phyloP scores from a whole-genome alignment of 768 basidiomycete species.

The Tulasnella calospora region DNA sequence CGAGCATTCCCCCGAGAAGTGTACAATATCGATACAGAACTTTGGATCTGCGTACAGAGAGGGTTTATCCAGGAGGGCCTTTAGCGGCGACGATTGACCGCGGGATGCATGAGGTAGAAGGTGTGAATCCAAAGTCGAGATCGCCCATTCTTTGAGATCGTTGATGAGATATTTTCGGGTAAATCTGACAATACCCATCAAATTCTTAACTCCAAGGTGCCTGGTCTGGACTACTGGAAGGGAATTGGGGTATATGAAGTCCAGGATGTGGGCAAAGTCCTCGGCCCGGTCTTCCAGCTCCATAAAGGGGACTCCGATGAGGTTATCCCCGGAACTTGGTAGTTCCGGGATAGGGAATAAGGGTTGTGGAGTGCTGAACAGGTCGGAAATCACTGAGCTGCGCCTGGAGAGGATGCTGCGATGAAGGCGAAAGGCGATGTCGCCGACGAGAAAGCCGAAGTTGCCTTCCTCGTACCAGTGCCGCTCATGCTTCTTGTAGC shows the following conservation, averaged over 20 bases:
- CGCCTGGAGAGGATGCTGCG: not conserved
- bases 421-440: not conserved
- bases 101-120: no score
- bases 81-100: no score
- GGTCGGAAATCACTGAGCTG: not conserved
- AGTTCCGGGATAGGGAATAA: not conserved
- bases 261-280: conserved; percentile 1
- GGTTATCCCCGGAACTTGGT: not conserved
- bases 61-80: not conserved
- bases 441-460: not conserved
- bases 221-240: not conserved
- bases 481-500: not conserved
- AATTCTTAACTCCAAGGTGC: not conserved
- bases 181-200: not conserved
- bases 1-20: not conserved
- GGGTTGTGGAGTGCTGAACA: not conserved
- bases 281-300: not conserved
- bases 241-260: conserved; percentile 1
- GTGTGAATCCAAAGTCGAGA: not conserved
- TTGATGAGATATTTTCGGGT: not conserved
- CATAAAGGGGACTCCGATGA: not conserved
- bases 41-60: not conserved
- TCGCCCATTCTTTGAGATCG: not conserved
- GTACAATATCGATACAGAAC: not conserved
- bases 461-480: conserved; percentile 20